Evolutionary conservation across 139 green algal species (phyloP), one percentile per base, ranked within the genome.

Genomic region (Chlamydomonas schloesseri): DNA sequence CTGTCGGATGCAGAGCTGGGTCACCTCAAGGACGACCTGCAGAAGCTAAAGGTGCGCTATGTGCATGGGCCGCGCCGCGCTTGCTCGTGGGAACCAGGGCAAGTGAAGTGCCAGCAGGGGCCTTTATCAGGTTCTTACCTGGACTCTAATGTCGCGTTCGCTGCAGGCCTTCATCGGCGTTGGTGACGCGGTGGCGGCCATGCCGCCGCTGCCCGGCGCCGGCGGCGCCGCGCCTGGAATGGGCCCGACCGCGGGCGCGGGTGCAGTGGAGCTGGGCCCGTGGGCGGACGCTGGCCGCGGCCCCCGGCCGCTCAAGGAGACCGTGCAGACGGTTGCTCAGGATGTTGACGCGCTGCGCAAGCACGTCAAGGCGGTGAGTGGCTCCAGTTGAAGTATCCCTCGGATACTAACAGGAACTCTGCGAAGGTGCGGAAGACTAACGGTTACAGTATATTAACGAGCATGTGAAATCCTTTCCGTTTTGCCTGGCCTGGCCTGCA

Each of bases 351-450:
- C 42, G 64, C 46, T 84, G 46, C 46, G 62, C 6, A 84, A 84
- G 62, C 78, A 84, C 64, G 78, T 84, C 46, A 84, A 84, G 46
- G 78, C 78, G 78, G 78, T 84, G 78, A 74, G 68, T 29, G 9
- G 64, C 10, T 34, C 18, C 2, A n/a, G n/a, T n/a, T n/a, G n/a
- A n/a, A n/a, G n/a, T n/a, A n/a, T n/a, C n/a, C n/a, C n/a, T n/a
- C n/a, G 21, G 21, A 29, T 68, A 31, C 60, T n/a, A 31, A 18
- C 17, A 68, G 20, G 53, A 17, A 60, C 53, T 14, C 53, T 17
- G 53, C 53, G 53, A 60, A 60, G 14, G 10, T 28, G 60, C 60
- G 20, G 60, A 68, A 11, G n/a, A n/a, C n/a, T n/a, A n/a, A n/a
- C n/a, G n/a, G n/a, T n/a, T n/a, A n/a, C n/a, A n/a, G n/a, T n/a